These are phyloP conservation scores for Diaporthe vaccinii DNA, from an alignment of 2,329 filamentous ascomycete species.

Conservation along the genomic window DNA sequence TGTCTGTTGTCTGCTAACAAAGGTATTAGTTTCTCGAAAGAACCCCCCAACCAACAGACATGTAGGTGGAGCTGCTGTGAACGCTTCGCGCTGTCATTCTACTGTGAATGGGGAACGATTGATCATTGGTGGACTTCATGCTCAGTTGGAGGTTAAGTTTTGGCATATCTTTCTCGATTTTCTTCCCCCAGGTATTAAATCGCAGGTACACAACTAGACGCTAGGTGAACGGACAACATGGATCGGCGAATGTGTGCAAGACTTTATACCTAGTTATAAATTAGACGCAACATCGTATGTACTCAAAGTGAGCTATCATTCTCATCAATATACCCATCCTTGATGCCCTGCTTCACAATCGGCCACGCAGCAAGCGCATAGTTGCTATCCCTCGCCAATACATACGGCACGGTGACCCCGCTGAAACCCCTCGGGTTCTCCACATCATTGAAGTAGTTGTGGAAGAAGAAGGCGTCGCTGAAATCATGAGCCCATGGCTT, in stretches of 20 bases:
- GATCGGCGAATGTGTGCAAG: background rate
- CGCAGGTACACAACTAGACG: too few species aligned
- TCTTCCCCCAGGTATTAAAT: too few species aligned
- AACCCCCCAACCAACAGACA: too few species aligned
- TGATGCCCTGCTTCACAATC: conserved; percentile 43
- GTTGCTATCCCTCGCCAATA: conserved; percentile 33
- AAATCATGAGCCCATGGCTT: conserved; percentile 35
- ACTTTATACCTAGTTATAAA: too few species aligned
- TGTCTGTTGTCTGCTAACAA: too few species aligned
- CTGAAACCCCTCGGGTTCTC: conserved; percentile 36
- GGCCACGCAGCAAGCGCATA: conserved; percentile 45
- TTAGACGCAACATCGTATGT: background rate
- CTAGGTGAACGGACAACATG: background rate
- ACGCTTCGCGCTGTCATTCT: too few species aligned
- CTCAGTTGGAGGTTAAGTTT: background rate
- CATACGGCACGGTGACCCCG: conserved; percentile 23
- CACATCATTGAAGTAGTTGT: conserved; percentile 35
- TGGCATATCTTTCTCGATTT: background rate
- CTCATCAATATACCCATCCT: conserved; percentile 35
- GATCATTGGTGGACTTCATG: too few species aligned
- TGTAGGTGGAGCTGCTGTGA: too few species aligned
- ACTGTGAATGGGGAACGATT: too few species aligned
- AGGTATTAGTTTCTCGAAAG: too few species aligned
- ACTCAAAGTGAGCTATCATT: background rate
- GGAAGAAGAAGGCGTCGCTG: conserved; percentile 20